Conservation (phyloP, 371 early-diverging fungal genomes). For the Apophysomyces elegans region DNA sequence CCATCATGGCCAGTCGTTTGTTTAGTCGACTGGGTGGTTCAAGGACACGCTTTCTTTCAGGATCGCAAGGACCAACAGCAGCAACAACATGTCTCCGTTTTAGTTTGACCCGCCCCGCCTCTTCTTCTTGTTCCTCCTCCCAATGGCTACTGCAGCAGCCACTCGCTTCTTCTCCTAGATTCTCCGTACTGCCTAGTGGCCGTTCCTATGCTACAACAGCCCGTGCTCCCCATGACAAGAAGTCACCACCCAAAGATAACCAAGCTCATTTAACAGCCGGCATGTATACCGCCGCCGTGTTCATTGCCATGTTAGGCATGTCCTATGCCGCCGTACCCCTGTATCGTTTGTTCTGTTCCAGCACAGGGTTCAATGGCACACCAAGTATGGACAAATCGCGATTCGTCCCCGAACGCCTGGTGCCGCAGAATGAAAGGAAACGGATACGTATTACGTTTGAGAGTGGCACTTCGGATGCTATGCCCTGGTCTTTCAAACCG, state of each 20-base stretch:
- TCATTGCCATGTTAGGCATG: constrained; percentile 86
- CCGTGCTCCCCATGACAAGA: no score
- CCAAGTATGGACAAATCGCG: constrained; percentile 65
- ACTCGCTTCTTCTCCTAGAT: neutral
- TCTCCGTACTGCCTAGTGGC: no score
- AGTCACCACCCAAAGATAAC: constrained; percentile 27
- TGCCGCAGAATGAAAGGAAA: constrained; percentile 59
- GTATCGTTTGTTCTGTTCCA: constrained; percentile 92
- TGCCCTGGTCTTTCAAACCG: constrained; percentile 93
- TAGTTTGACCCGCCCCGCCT: no score
- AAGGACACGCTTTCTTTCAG: neutral
- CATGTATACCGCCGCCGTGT: constrained; percentile 81
- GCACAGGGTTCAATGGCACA: constrained; percentile 92
- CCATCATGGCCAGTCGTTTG: constrained; percentile 10
- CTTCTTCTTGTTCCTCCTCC: no score
- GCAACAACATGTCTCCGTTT: neutral
- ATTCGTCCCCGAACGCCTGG: constrained; percentile 63
- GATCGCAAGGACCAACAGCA: neutral
- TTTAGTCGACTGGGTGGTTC: constrained; percentile 1
- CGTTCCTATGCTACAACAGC: no score
- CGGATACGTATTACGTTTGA: constrained; percentile 88
- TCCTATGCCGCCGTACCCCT: constrained; percentile 96
- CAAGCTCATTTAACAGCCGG: constrained; percentile 37
- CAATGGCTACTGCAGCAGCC: neutral
- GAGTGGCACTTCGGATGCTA: constrained; percentile 75